Evolutionary conservation across 1,139 yeast species (phyloP).

Genomic region (Kodamaea arcana): DNA sequence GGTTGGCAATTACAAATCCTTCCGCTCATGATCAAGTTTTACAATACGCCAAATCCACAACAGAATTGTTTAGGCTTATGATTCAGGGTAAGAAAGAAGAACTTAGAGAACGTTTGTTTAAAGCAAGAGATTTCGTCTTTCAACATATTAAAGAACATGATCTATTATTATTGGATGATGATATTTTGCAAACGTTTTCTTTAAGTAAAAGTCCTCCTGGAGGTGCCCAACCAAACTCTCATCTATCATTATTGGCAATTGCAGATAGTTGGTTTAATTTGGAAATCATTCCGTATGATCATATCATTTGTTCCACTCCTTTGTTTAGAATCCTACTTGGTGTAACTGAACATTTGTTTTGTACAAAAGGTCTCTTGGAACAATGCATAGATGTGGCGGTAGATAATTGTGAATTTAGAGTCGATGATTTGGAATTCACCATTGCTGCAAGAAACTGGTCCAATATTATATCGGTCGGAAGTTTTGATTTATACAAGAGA

Average conservation of each 20-base stretch:
- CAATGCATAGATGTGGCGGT: slow-evolving; percentile 73
- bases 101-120: slow-evolving; percentile 51
- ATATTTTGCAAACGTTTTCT: slow-evolving; percentile 73
- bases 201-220: slow-evolving; percentile 69
- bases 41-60: slow-evolving; percentile 82
- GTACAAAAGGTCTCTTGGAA: slow-evolving; percentile 77
- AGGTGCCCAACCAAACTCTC: slow-evolving; percentile 77
- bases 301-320: slow-evolving; percentile 95
- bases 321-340: slow-evolving; percentile 86
- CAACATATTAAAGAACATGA: slow-evolving; percentile 55
- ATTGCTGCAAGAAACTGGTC: slow-evolving; percentile 86
- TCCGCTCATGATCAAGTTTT: slow-evolving; percentile 88
- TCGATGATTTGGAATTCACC: slow-evolving; percentile 83
- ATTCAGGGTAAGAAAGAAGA: slow-evolving; percentile 62
- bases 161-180: slow-evolving; percentile 71
- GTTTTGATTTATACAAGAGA: slow-evolving; percentile 64
- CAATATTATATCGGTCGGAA: slow-evolving; percentile 70
- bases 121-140: slow-evolving; percentile 75
- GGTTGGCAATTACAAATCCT: slow-evolving; percentile 92
- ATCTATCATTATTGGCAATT: slow-evolving; percentile 78
- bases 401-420: slow-evolving; percentile 63
- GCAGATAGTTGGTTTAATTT: slow-evolving; percentile 91
- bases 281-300: slow-evolving; percentile 89
- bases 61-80: slow-evolving; percentile 81
- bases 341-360: slow-evolving; percentile 86